Percentiles rank a stretch among this genome's conserved stretches.
These are phyloP conservation scores for Hypholoma sublateritium DNA, from an alignment of 768 basidiomycete species.

Conservation along the genomic window DNA sequence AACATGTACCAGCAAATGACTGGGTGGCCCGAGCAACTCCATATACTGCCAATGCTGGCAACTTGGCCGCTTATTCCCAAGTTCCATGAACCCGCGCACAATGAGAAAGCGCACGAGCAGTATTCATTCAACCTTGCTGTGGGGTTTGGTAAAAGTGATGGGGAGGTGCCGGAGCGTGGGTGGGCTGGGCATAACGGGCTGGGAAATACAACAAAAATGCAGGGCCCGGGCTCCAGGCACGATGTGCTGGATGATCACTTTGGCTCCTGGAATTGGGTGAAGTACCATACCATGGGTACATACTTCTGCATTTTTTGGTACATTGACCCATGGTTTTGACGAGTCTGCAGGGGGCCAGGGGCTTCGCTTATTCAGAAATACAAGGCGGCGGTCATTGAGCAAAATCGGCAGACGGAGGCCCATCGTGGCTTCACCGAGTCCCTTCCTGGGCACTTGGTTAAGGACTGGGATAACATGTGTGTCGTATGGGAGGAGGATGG, in stretches of 20 bases:
- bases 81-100: constrained; percentile 28
- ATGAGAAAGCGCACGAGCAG: constrained; percentile 13
- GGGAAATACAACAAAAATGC: constrained; percentile 29
- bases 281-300: too few species aligned
- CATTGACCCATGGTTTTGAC: too few species aligned
- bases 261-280: too few species aligned
- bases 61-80: constrained; percentile 23
- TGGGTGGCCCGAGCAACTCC: background rate
- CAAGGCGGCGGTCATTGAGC: too few species aligned
- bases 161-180: constrained; percentile 29
- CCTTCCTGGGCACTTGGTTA: too few species aligned
- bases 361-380: too few species aligned
- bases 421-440: too few species aligned
- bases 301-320: too few species aligned
- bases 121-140: constrained; percentile 26
- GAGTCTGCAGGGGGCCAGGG: too few species aligned
- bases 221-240: constrained; percentile 25
- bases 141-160: constrained; percentile 26
- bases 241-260: constrained; percentile 5
- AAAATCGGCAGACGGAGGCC: too few species aligned
- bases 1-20: constrained; percentile 20
- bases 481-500: too few species aligned
- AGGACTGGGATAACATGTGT: too few species aligned
- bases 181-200: constrained; percentile 30
- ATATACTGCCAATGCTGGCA: background rate